Conservation (phyloP, 805 yeast genomes). For the Candida caryicola region DNA sequence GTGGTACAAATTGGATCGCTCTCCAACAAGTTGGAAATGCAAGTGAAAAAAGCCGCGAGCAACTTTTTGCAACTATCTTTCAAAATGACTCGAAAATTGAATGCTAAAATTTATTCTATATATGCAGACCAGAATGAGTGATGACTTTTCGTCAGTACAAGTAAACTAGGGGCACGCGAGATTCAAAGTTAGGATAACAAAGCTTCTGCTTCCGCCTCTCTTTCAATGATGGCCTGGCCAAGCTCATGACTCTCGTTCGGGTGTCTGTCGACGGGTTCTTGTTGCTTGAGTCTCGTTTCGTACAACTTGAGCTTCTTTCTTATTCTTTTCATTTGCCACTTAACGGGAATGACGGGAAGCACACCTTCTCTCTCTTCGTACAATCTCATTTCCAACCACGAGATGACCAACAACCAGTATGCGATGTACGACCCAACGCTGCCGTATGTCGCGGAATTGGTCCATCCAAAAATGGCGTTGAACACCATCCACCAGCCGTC, state of each 20-base stretch:
- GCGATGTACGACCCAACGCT: slow-evolving; percentile 35
- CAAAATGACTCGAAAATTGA: no score
- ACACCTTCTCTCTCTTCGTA: slow-evolving; percentile 38
- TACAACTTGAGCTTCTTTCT: slow-evolving; percentile 22
- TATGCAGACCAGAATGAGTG: no score
- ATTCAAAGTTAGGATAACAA: slow-evolving; percentile 6
- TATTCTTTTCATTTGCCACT: slow-evolving; percentile 39
- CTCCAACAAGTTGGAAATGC: no score
- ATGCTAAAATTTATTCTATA: no score
- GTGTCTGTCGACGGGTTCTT: slow-evolving; percentile 3
- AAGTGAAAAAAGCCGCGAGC: no score
- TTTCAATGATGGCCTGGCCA: neutral
- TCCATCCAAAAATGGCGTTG: slow-evolving; percentile 46
- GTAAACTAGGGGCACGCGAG: no score
- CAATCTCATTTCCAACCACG: slow-evolving; percentile 28
- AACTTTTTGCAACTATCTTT: no score
- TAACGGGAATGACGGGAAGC: slow-evolving; percentile 36
- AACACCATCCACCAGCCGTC: slow-evolving; percentile 49
- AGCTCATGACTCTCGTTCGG: neutral
- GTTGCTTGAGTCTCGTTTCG: slow-evolving; percentile 10
- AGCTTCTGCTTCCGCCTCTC: slow-evolving; percentile 8
- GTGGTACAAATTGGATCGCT: neutral
- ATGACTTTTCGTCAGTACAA: no score
- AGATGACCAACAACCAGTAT: slow-evolving; percentile 37
- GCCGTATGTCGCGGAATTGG: slow-evolving; percentile 45